Evolutionary conservation across 129 eudicot species (phyloP).

Genomic region (Centaurea solstitialis): DNA sequence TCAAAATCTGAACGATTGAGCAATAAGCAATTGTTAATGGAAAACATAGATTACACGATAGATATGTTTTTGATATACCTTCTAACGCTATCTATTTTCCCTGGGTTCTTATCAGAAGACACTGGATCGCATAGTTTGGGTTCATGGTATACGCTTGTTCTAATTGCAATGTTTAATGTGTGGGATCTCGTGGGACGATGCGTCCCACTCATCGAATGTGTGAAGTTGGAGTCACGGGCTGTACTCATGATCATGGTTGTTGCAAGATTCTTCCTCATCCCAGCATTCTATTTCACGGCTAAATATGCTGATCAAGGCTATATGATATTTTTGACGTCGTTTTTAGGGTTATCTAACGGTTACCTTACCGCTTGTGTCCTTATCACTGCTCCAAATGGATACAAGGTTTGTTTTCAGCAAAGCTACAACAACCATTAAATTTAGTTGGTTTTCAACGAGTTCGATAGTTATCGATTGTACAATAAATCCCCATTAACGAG

Average conservation of each 20-base stretch:
- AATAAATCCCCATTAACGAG: background rate
- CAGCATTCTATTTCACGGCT: constrained; percentile 51
- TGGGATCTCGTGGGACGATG: constrained; percentile 50
- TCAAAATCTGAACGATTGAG: constrained; percentile 28
- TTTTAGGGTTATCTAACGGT: constrained; percentile 48
- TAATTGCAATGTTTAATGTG: constrained; percentile 42
- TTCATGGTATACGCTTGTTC: constrained; percentile 42
- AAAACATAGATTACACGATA: constrained; percentile 41
- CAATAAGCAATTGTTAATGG: constrained; percentile 26
- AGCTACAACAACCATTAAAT: background rate
- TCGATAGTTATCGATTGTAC: background rate
- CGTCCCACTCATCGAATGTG: constrained; percentile 23
- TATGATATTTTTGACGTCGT: constrained; percentile 49
- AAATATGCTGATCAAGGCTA: constrained; percentile 48
- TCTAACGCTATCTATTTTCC: constrained; percentile 42
- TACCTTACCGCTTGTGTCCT: constrained; percentile 50
- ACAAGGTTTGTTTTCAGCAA: constrained; percentile 37
- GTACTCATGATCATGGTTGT: constrained; percentile 33
- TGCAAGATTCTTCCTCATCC: constrained; percentile 41
- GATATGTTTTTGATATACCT: constrained; percentile 42
- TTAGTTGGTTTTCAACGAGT: background rate
- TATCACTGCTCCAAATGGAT: constrained; percentile 48
- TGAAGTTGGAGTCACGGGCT: constrained; percentile 41
- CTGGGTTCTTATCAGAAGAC: constrained; percentile 53
- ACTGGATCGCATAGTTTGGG: constrained; percentile 45